Evolutionary conservation across 805 yeast species (phyloP).

Genomic region (Candida railenensis): DNA sequence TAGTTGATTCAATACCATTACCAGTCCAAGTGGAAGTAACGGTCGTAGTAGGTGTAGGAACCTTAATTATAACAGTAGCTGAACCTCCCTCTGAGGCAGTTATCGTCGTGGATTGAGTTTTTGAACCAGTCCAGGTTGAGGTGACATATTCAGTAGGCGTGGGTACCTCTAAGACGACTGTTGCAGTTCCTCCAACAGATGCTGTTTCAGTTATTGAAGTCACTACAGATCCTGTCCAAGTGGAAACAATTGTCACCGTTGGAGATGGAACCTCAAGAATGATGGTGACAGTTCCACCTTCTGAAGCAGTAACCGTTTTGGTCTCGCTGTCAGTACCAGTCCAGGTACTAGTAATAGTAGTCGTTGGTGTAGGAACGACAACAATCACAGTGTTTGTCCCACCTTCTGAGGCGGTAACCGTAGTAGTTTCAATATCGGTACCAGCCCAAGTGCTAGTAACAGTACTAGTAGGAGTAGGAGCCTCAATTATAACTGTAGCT

Average conservation of each 20-base stretch:
- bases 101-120: slow-evolving; percentile 18
- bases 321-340: slow-evolving; percentile 9
- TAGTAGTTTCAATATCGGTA: slow-evolving; percentile 16
- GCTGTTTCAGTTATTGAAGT: slow-evolving; percentile 12
- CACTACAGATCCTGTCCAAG: slow-evolving; percentile 8
- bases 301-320: background rate
- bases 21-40: slow-evolving; percentile 9
- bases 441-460: slow-evolving; percentile 19
- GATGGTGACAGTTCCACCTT: slow-evolving; percentile 2
- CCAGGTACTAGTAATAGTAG: slow-evolving; percentile 10
- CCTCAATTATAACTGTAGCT: slow-evolving; percentile 19
- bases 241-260: slow-evolving; percentile 1
- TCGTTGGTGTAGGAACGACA: slow-evolving; percentile 2
- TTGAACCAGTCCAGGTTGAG: slow-evolving; percentile 19
- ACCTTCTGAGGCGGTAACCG: slow-evolving; percentile 14
- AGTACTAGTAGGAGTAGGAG: slow-evolving; percentile 15
- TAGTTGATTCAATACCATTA: slow-evolving; percentile 8
- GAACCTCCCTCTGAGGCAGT: slow-evolving; percentile 14
- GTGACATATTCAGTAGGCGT: slow-evolving; percentile 11
- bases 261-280: background rate
- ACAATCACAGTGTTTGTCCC: slow-evolving; percentile 17
- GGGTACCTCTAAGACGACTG: slow-evolving; percentile 23
- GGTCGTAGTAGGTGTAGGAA: slow-evolving; percentile 8
- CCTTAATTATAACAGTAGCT: slow-evolving; percentile 14
- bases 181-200: slow-evolving; percentile 14